Conservation (phyloP, 139 green algal genomes). For the Zygnema cylindricum region DNA sequence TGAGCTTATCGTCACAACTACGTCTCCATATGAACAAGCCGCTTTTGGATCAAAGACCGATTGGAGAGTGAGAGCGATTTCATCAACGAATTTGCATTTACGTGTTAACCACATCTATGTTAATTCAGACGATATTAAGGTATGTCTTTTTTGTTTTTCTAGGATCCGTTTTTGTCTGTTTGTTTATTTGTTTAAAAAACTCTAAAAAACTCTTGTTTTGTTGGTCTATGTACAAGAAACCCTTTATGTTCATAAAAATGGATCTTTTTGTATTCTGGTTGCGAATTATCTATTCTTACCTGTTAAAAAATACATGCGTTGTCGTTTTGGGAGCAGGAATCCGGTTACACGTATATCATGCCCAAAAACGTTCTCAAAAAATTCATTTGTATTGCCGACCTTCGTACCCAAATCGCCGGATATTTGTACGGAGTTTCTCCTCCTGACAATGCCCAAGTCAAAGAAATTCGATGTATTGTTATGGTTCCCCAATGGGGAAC, state of each 20-base stretch:
- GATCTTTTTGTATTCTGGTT: too few species aligned
- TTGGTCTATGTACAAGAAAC: too few species aligned
- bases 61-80: constrained; percentile 97
- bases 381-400: constrained; percentile 98
- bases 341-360: constrained; percentile 97
- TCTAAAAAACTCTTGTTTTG: too few species aligned
- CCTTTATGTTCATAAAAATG: too few species aligned
- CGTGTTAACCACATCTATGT: constrained; percentile 99
- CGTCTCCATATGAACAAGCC: constrained; percentile 94
- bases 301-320: too few species aligned
- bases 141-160: neutral
- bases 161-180: neutral
- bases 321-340: constrained; percentile 52
- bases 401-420: constrained; percentile 88
- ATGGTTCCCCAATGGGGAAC: constrained; percentile 97
- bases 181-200: constrained; percentile 8
- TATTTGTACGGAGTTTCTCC: constrained; percentile 94
- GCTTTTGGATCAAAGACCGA: constrained; percentile 96
- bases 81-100: constrained; percentile 95
- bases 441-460: constrained; percentile 94
- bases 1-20: constrained; percentile 96
- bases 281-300: too few species aligned
- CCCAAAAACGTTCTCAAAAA: constrained; percentile 99
- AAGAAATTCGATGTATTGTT: constrained; percentile 94
- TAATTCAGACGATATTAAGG: constrained; percentile 92